phyloP scores from a whole-genome alignment of 2,329 filamentous ascomycete genomes.

The Paecilomyces niveus region DNA sequence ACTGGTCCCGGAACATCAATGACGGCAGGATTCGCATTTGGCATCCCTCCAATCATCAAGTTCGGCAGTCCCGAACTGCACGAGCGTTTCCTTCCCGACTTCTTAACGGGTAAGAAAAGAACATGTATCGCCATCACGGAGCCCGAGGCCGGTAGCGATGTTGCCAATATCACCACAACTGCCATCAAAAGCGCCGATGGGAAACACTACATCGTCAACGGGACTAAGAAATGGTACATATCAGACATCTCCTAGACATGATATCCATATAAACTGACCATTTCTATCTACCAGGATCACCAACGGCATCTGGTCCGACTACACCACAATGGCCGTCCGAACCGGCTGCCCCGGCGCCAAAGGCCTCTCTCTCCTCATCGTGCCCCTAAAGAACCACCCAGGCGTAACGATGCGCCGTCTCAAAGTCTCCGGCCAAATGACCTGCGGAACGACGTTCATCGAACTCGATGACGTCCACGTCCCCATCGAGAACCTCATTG shows the following conservation, averaged over 20 bases:
- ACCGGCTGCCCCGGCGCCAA: constrained; percentile 58
- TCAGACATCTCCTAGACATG: constrained; percentile 6
- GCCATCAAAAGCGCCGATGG: constrained; percentile 57
- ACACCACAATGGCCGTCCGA: constrained; percentile 63
- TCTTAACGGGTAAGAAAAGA: constrained; percentile 59
- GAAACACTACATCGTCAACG: constrained; percentile 63
- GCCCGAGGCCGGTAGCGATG: constrained; percentile 65
- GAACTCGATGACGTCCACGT: constrained; percentile 69
- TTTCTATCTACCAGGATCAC: constrained; percentile 48
- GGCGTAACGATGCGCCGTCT: constrained; percentile 63
- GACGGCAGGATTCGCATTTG: constrained; percentile 66
- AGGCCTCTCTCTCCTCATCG: constrained; percentile 61
- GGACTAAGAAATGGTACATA: constrained; percentile 64
- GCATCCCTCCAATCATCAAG: constrained; percentile 63
- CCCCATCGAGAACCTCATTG: constrained; percentile 62
- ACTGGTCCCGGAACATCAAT: constrained; percentile 58
- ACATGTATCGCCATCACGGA: constrained; percentile 74
- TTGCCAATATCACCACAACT: constrained; percentile 64
- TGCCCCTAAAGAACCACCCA: constrained; percentile 60
- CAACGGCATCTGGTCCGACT: constrained; percentile 64
- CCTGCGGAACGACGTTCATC: constrained; percentile 66
- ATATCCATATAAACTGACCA: background rate
- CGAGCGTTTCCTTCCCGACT: constrained; percentile 59
- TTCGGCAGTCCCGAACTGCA: constrained; percentile 58
- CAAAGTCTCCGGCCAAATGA: constrained; percentile 58